These are phyloP conservation scores for Solanum chacoense DNA, from an alignment of 305 asterid species.

Conservation along the genomic window DNA sequence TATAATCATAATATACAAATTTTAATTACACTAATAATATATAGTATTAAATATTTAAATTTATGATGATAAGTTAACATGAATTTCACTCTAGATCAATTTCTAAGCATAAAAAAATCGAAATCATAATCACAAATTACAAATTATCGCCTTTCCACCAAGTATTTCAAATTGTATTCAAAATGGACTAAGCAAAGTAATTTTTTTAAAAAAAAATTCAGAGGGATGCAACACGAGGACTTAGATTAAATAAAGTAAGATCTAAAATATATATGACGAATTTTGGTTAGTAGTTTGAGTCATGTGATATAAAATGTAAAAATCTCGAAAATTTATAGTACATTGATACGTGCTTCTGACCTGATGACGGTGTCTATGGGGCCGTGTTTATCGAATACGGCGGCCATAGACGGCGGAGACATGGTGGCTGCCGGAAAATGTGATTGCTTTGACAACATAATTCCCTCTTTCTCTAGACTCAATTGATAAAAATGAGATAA, in stretches of 20 bases:
- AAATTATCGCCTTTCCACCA: neutral
- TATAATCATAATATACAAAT: neutral
- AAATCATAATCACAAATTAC: neutral
- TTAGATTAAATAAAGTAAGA: neutral
- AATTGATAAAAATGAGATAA: neutral
- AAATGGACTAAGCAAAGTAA: neutral
- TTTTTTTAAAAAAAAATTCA: neutral
- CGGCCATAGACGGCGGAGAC: slow-evolving; percentile 86
- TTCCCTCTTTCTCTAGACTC: neutral
- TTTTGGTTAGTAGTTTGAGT: neutral
- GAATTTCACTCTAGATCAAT: neutral
- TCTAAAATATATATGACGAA: neutral
- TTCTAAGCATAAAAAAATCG: neutral
- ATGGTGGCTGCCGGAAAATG: slow-evolving; percentile 6
- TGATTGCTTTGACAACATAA: neutral
- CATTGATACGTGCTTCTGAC: neutral
- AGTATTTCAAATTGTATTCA: neutral
- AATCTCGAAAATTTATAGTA: neutral
- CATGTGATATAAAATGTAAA: neutral
- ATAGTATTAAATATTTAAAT: neutral
- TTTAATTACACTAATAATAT: neutral
- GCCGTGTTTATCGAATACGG: slow-evolving; percentile 72
- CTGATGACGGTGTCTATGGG: slow-evolving; percentile 55
- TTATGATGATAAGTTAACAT: neutral
- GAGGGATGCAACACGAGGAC: neutral